Conservation (phyloP, 129 eudicot species). For the Oenanthe sinensis region DNA sequence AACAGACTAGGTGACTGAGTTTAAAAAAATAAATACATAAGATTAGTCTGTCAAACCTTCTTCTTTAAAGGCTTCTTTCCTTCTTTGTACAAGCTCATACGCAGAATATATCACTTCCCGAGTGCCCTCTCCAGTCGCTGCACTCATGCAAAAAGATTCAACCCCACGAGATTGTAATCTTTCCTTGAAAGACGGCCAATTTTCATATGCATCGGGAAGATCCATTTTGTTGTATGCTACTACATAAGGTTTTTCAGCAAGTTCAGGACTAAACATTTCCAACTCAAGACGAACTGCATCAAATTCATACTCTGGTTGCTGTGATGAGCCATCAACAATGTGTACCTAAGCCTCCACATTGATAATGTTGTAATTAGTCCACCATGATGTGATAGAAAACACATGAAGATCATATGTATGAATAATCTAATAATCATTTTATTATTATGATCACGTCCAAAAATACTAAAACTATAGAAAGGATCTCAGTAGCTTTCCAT, state of each 20-base stretch:
- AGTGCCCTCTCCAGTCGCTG: constrained; percentile 71
- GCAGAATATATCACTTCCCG: constrained; percentile 73
- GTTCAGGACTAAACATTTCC: constrained; percentile 92
- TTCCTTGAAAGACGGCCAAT: constrained; percentile 62
- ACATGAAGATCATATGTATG: background rate
- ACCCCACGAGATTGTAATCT: constrained; percentile 44
- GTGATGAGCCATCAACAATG: constrained; percentile 84
- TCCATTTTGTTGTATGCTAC: constrained; percentile 98
- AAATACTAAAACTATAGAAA: background rate
- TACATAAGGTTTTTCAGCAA: constrained; percentile 73
- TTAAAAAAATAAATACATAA: background rate
- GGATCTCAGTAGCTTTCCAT: background rate
- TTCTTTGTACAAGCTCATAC: constrained; percentile 54
- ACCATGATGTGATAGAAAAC: constrained; percentile 6
- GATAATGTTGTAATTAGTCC: constrained; percentile 23
- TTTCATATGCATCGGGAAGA: constrained; percentile 83
- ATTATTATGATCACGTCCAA: background rate
- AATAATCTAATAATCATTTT: background rate
- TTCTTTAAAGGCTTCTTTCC: constrained; percentile 32
- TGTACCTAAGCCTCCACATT: constrained; percentile 68
- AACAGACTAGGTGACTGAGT: background rate
- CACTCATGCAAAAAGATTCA: constrained; percentile 89
- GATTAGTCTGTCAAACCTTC: constrained; percentile 29
- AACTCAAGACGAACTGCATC: constrained; percentile 94
- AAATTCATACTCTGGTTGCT: constrained; percentile 86